Base-by-base conservation (phyloP, 1,139 yeast species). In the Kodamaea anthophila region DNA sequence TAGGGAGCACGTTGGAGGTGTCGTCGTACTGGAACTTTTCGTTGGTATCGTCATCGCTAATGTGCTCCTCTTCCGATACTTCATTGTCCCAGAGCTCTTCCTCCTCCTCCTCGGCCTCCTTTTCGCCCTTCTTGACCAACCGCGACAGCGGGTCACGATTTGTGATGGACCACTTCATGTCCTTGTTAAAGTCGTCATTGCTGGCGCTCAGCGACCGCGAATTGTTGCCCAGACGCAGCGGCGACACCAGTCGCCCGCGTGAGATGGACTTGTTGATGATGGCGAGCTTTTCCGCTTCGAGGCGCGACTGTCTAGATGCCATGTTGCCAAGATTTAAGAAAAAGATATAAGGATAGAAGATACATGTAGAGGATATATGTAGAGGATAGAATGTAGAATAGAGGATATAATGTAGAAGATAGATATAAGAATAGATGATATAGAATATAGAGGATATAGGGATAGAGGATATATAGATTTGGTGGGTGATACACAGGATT, bases 61-160 rank as follows among this genome's bases (percentile, higher is more conserved):
- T 62, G 39, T 74, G 77, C 43, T 77, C 84, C 43, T 77, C 84
- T 35, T 78, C 86, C 44, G 80, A 70, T 4, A 57, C 60, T 33
- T 65, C 71, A 22, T 59, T 60, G 27, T 63, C 70, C 51, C 65
- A 58, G 21, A 49, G 37, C 9, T 45, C 55, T 15, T 42, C 50
- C 5, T 42, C 48, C 21, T 45, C 50, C 12, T 40, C 49, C 16
- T 39, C 46, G 3, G 44, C 49, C 12, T 38, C 41, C 23, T 40
- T 39, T 22, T 32, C 26, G 10, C 23, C 28, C 15, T 29, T 26
- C 8, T 32, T 34, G 20, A 30, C 35, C 31, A 76, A 47, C 36
- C 84, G 52, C 35, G 74, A 78, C 48, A 74, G 74, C 0, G 85
- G 85, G 41, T 77, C 83, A 36, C 64, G 72, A 39, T 61, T 65